Conservation (phyloP, 352 stramenopile species). For the Phytopythium chamaehyphon region DNA sequence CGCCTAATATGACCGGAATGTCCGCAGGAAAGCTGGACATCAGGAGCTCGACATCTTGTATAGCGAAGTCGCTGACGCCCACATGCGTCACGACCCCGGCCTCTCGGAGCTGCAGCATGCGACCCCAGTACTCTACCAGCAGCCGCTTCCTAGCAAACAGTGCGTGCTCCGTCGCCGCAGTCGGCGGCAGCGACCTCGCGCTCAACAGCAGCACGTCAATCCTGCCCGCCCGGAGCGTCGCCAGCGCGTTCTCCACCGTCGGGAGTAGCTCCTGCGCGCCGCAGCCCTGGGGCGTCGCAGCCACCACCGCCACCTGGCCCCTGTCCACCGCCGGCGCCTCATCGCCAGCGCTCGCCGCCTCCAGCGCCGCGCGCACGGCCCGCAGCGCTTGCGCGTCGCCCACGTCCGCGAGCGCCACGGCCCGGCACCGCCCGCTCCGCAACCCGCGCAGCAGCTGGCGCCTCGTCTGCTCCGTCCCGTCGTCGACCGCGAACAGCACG, state of each 20-base stretch:
- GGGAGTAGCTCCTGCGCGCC: slow-evolving; percentile 10
- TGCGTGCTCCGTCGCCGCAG: neutral
- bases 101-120: slow-evolving; percentile 32
- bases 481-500: slow-evolving; percentile 41
- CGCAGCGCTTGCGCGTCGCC: slow-evolving; percentile 26
- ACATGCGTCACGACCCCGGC: slow-evolving; percentile 31
- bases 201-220: slow-evolving; percentile 45
- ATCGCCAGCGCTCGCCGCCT: slow-evolving; percentile 23
- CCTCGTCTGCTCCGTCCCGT: slow-evolving; percentile 14
- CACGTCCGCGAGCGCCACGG: slow-evolving; percentile 21
- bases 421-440: slow-evolving; percentile 30
- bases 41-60: slow-evolving; percentile 60
- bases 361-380: slow-evolving; percentile 20
- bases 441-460: slow-evolving; percentile 25
- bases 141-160: slow-evolving; percentile 36
- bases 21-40: slow-evolving; percentile 22
- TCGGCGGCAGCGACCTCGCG: slow-evolving; percentile 12
- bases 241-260: slow-evolving; percentile 24
- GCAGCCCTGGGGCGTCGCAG: slow-evolving; percentile 20
- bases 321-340: slow-evolving; percentile 15
- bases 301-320: slow-evolving; percentile 22
- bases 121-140: slow-evolving; percentile 39
- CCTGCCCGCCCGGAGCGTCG: slow-evolving; percentile 25
- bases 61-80: slow-evolving; percentile 37
- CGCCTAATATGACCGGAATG: slow-evolving; percentile 16